These are phyloP conservation scores for Rhynchosporium graminicola DNA, from an alignment of 2,329 filamentous ascomycete genomes.

Conservation along the genomic window DNA sequence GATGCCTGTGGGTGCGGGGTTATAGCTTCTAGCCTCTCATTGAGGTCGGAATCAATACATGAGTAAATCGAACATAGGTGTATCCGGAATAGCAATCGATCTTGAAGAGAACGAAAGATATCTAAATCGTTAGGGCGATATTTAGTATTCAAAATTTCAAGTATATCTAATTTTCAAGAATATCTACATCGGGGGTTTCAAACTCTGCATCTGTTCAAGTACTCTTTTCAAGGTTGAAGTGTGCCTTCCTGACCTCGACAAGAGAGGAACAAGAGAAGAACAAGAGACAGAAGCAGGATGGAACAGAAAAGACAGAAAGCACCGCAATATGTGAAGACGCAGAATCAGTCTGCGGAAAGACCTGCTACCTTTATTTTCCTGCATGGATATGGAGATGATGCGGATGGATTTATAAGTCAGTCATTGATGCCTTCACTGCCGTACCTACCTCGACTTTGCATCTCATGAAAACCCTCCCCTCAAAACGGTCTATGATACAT, in stretches of 20 bases:
- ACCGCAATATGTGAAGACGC: slow-evolving; percentile 21
- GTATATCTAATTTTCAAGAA: no score
- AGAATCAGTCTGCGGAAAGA: slow-evolving; percentile 66
- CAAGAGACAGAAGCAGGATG: not conserved
- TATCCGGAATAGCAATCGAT: no score
- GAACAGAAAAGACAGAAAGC: slow-evolving; percentile 19
- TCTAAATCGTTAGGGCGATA: no score
- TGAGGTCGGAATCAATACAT: not conserved
- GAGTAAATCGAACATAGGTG: not conserved
- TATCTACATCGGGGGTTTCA: no score
- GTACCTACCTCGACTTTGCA: not conserved
- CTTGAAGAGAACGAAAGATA: no score
- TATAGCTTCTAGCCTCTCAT: not conserved
- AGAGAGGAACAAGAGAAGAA: not conserved
- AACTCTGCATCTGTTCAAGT: no score
- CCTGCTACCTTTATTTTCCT: slow-evolving; percentile 93
- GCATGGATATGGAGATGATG: slow-evolving; percentile 84
- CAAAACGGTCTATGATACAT: not conserved
- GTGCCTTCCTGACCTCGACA: no score
- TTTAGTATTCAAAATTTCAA: no score
- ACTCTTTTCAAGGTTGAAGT: not conserved
- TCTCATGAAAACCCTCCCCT: not conserved
- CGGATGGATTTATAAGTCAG: slow-evolving; percentile 66
- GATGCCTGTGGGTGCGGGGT: slow-evolving; percentile 1
- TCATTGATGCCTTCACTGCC: not conserved